Evolutionary conservation across 352 stramenopile genomes (phyloP).

Genomic region (Phytophthora sansomeana): DNA sequence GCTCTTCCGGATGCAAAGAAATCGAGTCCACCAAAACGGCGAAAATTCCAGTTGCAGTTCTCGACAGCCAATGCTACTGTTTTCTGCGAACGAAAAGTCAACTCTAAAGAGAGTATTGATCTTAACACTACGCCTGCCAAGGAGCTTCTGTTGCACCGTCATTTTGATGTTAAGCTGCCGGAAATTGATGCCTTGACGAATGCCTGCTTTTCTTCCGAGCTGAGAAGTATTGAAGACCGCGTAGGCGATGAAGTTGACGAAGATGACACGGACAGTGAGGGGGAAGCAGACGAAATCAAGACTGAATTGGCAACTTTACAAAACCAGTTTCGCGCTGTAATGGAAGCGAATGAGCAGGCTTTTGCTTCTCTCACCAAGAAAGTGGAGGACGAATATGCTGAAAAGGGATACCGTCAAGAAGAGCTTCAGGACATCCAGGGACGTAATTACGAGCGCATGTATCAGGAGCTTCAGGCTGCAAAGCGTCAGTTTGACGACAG

Average conservation of each 20-base stretch:
- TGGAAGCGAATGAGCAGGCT: constrained; percentile 49
- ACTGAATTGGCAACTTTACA: constrained; percentile 59
- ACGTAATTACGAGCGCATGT: constrained; percentile 79
- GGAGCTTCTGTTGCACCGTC: constrained; percentile 61
- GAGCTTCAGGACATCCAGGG: constrained; percentile 58
- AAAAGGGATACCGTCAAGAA: constrained; percentile 56
- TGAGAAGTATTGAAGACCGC: constrained; percentile 53
- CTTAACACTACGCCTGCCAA: constrained; percentile 11
- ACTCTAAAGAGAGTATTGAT: neutral
- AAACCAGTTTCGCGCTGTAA: constrained; percentile 50
- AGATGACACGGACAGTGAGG: constrained; percentile 55
- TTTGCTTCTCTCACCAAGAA: constrained; percentile 47
- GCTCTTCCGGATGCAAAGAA: constrained; percentile 25
- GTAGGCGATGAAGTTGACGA: constrained; percentile 52
- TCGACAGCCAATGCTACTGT: constrained; percentile 52
- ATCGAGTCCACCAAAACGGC: constrained; percentile 18
- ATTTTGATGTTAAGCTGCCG: constrained; percentile 61
- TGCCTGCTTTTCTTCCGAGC: constrained; percentile 42
- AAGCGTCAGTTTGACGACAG: constrained; percentile 63
- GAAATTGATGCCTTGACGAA: constrained; percentile 47
- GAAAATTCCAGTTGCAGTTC: constrained; percentile 55
- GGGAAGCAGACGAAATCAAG: constrained; percentile 55
- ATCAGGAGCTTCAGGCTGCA: constrained; percentile 55
- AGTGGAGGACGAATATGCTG: constrained; percentile 57
- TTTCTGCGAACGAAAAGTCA: constrained; percentile 41